Conservation (phyloP, 1,139 yeast species). For the Hansenula anomala region DNA sequence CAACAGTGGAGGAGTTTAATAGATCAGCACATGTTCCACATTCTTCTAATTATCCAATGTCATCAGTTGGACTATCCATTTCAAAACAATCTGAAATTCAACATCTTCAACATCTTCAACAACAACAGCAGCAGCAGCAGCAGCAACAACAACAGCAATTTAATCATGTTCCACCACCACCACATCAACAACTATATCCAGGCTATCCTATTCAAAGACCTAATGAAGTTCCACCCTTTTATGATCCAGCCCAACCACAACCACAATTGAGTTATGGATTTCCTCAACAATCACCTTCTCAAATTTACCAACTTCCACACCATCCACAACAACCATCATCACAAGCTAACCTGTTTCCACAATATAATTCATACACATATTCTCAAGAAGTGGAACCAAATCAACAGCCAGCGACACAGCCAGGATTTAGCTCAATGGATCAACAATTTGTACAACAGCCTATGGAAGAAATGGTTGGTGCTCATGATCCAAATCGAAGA, state of each 20-base stretch:
- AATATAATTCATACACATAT: background rate
- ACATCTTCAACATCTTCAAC: constrained; percentile 1
- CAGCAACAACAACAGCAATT: background rate
- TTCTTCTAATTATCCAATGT: background rate
- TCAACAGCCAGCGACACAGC: background rate
- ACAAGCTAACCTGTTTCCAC: too few relatives aligned
- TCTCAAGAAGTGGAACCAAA: background rate
- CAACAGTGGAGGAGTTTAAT: constrained; percentile 8
- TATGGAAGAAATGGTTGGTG: background rate
- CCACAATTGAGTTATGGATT: background rate
- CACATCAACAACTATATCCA: background rate
- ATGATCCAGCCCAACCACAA: background rate
- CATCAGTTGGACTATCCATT: background rate
- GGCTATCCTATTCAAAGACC: background rate
- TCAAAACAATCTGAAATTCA: constrained; percentile 1
- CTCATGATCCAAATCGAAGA: background rate
- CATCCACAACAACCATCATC: background rate
- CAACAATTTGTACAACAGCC: background rate
- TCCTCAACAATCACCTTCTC: background rate
- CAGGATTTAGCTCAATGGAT: background rate
- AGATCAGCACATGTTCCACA: background rate
- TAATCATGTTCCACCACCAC: background rate
- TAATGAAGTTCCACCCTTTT: background rate
- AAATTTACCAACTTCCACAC: background rate
- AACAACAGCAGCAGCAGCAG: background rate